Percentiles rank a stretch among this genome's conserved stretches.
Conservation (phyloP, 257 asterid species). For the Solanum bukasovii region DNA sequence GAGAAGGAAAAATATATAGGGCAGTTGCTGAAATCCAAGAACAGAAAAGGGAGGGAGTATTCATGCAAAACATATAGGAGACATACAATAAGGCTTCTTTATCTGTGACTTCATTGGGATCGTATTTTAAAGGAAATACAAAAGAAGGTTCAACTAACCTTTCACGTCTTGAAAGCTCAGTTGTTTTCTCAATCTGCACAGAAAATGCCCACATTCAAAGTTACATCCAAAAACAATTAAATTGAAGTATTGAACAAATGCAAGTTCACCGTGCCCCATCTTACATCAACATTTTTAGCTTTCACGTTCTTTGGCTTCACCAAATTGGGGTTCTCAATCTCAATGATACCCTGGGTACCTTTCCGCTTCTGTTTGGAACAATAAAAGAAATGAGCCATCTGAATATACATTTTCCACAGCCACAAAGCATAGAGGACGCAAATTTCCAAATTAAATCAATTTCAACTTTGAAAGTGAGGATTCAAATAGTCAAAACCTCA, state of each 20-base stretch:
- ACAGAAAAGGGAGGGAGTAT: background rate
- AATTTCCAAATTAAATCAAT: background rate
- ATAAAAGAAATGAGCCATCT: constrained; percentile 2
- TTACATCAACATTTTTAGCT: constrained; percentile 80
- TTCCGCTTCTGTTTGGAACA: constrained; percentile 46
- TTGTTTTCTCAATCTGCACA: constrained; percentile 72
- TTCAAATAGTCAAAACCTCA: background rate
- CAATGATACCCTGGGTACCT: constrained; percentile 73
- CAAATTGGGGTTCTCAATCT: constrained; percentile 78
- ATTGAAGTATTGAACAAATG: background rate
- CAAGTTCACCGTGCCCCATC: constrained; percentile 1
- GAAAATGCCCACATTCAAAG: background rate
- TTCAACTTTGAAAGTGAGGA: background rate
- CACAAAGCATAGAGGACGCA: background rate
- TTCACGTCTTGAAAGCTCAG: constrained; percentile 68
- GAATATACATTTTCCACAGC: background rate
- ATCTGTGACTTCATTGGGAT: background rate
- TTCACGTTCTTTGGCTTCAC: constrained; percentile 71
- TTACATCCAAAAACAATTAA: background rate
- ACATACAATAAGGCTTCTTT: background rate
- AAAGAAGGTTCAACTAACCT: background rate
- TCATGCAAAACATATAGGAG: background rate
- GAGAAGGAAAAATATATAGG: background rate
- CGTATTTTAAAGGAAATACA: background rate
- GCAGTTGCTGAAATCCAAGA: background rate